Base-by-base conservation (phyloP, 1,284 basidiomycete genomes). In the Melampsora larici-populina region DNA sequence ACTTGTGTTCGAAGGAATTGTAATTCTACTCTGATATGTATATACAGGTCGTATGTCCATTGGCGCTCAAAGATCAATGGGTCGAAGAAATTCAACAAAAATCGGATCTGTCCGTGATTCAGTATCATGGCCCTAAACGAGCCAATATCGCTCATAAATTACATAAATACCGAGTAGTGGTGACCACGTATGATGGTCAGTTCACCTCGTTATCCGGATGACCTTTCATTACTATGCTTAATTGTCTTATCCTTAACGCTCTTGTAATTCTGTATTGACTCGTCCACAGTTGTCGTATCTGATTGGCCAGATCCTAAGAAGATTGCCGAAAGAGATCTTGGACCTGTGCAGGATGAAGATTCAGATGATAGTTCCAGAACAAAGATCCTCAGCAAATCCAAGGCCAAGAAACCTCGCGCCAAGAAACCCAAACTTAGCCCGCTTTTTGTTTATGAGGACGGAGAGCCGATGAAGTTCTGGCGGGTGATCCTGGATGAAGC, bases 41-140 rank as follows among this genome's bases (percentile, higher is more conserved):
- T 3, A 81, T 80, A 0, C 72, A 85, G 66, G 83, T 81, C 64
- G 80, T 85, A 13, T 84, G 82, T 13, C 85, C 85, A 0, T 80
- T 86, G 6, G 90, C 92, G 8, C 88, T 99, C 24, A 90, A 97
- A 79, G 88, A 89, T 21, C 96, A 99, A 83, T 99, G 96, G 96
- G 91, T 91, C 24, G 86, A 88, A 4, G 96, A 99, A 83, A 89
- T 93, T 55, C 85, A 87, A 76, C 91, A 90, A 79, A 94, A 96
- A 86, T 90, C 90, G 0, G 81, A 84, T n/a, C 86, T 95, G 1
- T 87, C 86, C 0, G 92, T 95, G 2, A 85, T 90, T 17, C 89
- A 91, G 68, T 93, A 97, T 83, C 93, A 97, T 78, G 94, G 94
- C 0, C 82, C 89, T 1, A 86, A 83, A 58, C 87, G 93, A 29